Evolutionary conservation across 768 basidiomycete genomes (phyloP), one percentile per base, ranked within the genome.

Genomic region (Auricularia sp.): DNA sequence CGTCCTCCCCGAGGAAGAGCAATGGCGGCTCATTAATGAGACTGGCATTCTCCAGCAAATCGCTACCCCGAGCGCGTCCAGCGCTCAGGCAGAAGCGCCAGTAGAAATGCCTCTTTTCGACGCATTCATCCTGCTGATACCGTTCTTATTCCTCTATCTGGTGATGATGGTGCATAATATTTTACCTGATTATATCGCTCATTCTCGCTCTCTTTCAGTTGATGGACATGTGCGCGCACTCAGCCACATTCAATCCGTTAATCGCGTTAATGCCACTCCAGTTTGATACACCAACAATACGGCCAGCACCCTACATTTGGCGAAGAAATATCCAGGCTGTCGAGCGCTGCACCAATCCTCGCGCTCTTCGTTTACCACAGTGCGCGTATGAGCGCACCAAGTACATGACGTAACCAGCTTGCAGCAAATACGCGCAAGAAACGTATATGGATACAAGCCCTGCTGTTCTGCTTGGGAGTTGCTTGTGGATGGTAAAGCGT

Each of bases 211-310:
- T 14, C 8, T 10, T 18, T 29, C 18, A 59, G 56, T 34, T 59
- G 24, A 59, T 59, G 56, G 56, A 59, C 34, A 59, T 59, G 56
- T 35, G 24, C 56, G 56, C 34, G 47, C 29, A 4, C 7, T 8
- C 8, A 1, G 54, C 29, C 56, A 24, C 8, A 59, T 33, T 8
- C 61, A 39, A 8, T 42, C 3, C 39, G 39, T 42, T 29, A 14
- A 2, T 42, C 13, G 39, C 13, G 13, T 42, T 42, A 3, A 42
- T 42, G 8, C 39, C 39, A 14, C 39, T 8, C 39, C 69, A 94
- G 92, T 65, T 77, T 93, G 54, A 83, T 91, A 56, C 89, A 89
- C 70, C 84, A 83, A 62, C 92, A 94, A 73, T 94, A 93, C 67
- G 85, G 84, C 45, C 81, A 84, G 72, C 74, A 78, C n/a, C 78